phyloP scores from a whole-genome alignment of 176 grass and related monocot genomes.

The Bothriochloa decipiens region DNA sequence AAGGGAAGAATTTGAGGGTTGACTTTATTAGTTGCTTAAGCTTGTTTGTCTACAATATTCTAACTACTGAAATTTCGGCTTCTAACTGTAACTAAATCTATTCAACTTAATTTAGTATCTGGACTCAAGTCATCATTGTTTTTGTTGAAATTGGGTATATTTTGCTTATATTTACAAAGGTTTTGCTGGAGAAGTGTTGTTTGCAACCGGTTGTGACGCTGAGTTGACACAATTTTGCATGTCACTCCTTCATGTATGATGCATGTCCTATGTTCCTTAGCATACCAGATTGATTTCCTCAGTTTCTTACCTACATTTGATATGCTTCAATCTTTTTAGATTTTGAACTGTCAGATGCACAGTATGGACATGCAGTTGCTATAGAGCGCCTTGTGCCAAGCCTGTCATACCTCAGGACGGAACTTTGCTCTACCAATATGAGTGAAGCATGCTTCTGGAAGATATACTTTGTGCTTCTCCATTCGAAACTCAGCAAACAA shows the following conservation, averaged over 20 bases:
- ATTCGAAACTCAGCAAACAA: constrained; percentile 61
- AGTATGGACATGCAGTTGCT: constrained; percentile 65
- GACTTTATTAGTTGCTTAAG: background rate
- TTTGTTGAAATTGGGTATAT: background rate
- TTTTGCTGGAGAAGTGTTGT: background rate
- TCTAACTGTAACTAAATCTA: background rate
- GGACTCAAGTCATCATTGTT: background rate
- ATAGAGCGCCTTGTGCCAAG: constrained; percentile 65
- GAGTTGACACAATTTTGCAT: constrained; percentile 17
- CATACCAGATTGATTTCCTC: background rate
- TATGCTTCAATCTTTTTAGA: constrained; percentile 42
- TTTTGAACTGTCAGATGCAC: constrained; percentile 75
- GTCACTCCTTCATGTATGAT: constrained; percentile 16
- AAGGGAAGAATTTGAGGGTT: constrained; percentile 10
- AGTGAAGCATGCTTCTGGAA: constrained; percentile 82
- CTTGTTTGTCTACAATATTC: background rate
- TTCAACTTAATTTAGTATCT: constrained; percentile 12
- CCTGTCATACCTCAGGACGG: constrained; percentile 59
- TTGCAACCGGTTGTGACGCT: background rate
- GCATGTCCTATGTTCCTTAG: background rate
- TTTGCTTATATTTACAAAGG: background rate
- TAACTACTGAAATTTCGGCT: background rate
- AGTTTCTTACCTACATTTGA: constrained; percentile 31
- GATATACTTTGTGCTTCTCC: constrained; percentile 83
- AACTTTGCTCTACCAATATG: constrained; percentile 71